Base-by-base conservation (phyloP, 257 asterid species). In the Mentha longifolia region DNA sequence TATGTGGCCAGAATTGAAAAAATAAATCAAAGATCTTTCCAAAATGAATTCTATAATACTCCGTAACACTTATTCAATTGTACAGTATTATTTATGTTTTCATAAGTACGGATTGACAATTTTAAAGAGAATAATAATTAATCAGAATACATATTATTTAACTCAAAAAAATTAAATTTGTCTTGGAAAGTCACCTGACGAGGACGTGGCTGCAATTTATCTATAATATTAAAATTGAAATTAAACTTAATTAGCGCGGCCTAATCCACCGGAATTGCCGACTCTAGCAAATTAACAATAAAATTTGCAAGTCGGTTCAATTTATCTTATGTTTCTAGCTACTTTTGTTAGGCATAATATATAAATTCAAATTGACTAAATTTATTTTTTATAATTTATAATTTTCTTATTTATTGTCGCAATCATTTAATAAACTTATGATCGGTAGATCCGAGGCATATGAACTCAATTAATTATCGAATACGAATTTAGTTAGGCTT, bases 401-500 rank as follows among this genome's bases (percentile, higher is more conserved):
- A 35, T 33, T 15, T n/a, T 5, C 25, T 28, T 28, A 25, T 22
- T 11, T 12, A 25, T 56, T 28, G 28, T 28, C 28, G 62, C 6
- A 56, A 56, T 12, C 9, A 20, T 9, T 54, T 54, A 22, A 54
- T 22, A 54, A 51, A 19, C 35, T 51, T 22, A 9, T 54, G 60
- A 10, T 10, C 15, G 35, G n/a, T 20, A 10, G 60, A 14, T 50
- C 17, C 15, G 17, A 16, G 56, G 45, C 14, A 47, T 22, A 6
- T 33, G 15, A 0, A 49, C 19, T 7, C 33, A 17, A 30, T 30
- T 61, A 15, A 19, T 47, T 41, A n/a, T 25, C 8, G 47, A 63
- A 52, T 72, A n/a, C 11, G 71, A 37, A 51, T 62, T 54, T 61
- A 54, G 33, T 55, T 65, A 65, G 72, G 72, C 67, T 56, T 14